These are phyloP conservation scores for Butyriboletus loyo DNA, from an alignment of 768 basidiomycete species.

Conservation along the genomic window DNA sequence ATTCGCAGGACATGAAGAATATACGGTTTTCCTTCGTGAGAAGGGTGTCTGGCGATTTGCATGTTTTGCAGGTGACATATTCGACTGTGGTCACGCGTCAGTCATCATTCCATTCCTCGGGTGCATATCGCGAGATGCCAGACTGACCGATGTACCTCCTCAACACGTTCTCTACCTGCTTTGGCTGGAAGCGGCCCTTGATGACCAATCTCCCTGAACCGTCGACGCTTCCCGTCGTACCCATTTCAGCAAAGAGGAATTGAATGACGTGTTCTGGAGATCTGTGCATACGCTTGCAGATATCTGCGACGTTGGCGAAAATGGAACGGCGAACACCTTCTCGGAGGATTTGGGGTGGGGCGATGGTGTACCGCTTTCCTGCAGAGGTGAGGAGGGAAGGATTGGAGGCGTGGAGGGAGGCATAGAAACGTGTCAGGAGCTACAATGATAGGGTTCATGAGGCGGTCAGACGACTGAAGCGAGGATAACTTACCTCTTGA, in stretches of 20 bases:
- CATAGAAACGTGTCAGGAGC: constrained; percentile 93
- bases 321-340: constrained; percentile 98
- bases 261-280: constrained; percentile 97
- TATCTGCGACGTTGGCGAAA: constrained; percentile 95
- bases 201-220: constrained; percentile 91
- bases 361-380: constrained; percentile 95
- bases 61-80: constrained; percentile 99
- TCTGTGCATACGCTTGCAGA: constrained; percentile 98
- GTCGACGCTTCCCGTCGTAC: constrained; percentile 94
- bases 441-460: constrained; percentile 27
- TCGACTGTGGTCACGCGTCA: constrained; percentile 57
- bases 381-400: constrained; percentile 82
- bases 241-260: constrained; percentile 97
- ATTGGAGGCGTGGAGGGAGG: constrained; percentile 88
- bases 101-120: neutral
- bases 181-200: constrained; percentile 97
- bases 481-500: constrained; percentile 61
- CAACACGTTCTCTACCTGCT: constrained; percentile 96
- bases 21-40: constrained; percentile 98
- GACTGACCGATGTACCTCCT: constrained; percentile 90
- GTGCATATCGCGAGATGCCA: neutral
- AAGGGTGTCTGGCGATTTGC: constrained; percentile 97
- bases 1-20: constrained; percentile 95
- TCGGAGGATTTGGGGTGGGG: constrained; percentile 88
- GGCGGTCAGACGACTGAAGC: neutral